These are phyloP conservation scores for Ramichloridium luteum DNA, from an alignment of 2,329 filamentous ascomycete species.

Conservation along the genomic window DNA sequence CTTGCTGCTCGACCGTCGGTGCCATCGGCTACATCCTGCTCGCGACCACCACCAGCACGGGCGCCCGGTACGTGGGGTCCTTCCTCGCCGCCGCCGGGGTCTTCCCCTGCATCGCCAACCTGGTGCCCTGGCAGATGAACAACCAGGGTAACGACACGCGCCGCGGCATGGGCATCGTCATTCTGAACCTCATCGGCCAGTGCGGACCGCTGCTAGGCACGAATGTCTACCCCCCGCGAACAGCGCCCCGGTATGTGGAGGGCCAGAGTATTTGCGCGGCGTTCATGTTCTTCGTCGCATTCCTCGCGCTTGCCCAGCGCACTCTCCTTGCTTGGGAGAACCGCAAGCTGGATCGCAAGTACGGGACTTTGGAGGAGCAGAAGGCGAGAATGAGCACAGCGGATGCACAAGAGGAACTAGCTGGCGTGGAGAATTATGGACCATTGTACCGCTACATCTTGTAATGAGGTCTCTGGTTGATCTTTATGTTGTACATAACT, in stretches of 20 bases:
- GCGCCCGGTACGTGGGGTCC: constrained; percentile 24
- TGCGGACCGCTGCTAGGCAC: background rate
- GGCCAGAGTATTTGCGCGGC: constrained; percentile 48
- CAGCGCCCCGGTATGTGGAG: constrained; percentile 28
- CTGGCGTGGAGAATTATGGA: constrained; percentile 22
- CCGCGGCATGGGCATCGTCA: constrained; percentile 23
- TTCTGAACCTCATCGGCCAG: constrained; percentile 24
- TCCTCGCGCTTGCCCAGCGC: constrained; percentile 42
- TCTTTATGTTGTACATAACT: too few relatives aligned
- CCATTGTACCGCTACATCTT: constrained; percentile 16
- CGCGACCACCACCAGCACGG: constrained; percentile 21
- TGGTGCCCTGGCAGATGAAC: constrained; percentile 26
- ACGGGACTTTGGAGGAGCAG: constrained; percentile 23
- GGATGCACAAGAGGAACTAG: constrained; percentile 3
- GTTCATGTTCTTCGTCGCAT: constrained; percentile 47
- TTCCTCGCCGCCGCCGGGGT: constrained; percentile 26
- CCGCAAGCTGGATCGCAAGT: constrained; percentile 40
- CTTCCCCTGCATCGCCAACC: constrained; percentile 24
- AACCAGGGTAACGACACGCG: constrained; percentile 26
- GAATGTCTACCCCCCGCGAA: background rate
- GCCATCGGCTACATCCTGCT: constrained; percentile 27
- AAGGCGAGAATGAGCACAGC: constrained; percentile 6
- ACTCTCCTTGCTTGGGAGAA: constrained; percentile 47
- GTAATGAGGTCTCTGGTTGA: background rate
- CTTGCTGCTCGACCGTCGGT: constrained; percentile 19